Percentiles rank a stretch among this genome's conserved stretches.
Conservation (phyloP, 352 stramenopile genomes). For the Phytophthora agathidicida region DNA sequence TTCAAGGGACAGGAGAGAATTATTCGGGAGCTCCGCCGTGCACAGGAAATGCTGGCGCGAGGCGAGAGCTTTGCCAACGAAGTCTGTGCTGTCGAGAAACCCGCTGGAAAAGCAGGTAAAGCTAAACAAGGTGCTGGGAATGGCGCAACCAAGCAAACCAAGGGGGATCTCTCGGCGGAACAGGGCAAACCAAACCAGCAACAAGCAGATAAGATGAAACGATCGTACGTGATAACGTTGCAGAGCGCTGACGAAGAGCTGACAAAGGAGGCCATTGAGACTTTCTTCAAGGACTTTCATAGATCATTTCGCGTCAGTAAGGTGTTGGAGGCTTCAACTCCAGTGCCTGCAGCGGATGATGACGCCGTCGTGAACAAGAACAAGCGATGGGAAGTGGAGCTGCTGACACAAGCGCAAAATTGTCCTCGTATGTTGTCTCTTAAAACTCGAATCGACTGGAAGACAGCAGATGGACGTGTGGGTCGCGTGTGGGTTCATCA, state of each 20-base stretch:
- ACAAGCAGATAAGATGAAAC: slow-evolving; percentile 27
- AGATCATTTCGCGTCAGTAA: slow-evolving; percentile 42
- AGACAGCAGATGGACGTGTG: slow-evolving; percentile 24
- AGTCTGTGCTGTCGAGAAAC: slow-evolving; percentile 40
- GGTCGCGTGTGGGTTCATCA: slow-evolving; percentile 57
- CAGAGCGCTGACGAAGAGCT: slow-evolving; percentile 43
- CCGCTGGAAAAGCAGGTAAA: slow-evolving; percentile 10
- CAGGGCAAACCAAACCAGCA: slow-evolving; percentile 14
- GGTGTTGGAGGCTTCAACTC: slow-evolving; percentile 22
- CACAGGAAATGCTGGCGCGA: slow-evolving; percentile 45
- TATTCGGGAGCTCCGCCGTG: slow-evolving; percentile 65
- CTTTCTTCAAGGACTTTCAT: slow-evolving; percentile 44
- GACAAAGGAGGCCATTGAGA: slow-evolving; percentile 34
- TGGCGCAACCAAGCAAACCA: slow-evolving; percentile 9
- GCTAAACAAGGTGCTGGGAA: slow-evolving; percentile 9
- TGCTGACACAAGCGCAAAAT: slow-evolving; percentile 30
- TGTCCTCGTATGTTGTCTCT: slow-evolving; percentile 37
- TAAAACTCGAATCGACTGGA: slow-evolving; percentile 53
- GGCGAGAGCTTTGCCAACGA: slow-evolving; percentile 58
- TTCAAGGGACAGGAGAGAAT: slow-evolving; percentile 71
- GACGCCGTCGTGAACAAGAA: slow-evolving; percentile 7
- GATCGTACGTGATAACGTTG: slow-evolving; percentile 41
- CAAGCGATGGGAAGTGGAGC: slow-evolving; percentile 46
- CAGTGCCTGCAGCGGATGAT: background rate
- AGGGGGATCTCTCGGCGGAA: background rate